Evolutionary conservation across 2,329 filamentous ascomycete species (phyloP).

Genomic region (Colletotrichum eleusines): DNA sequence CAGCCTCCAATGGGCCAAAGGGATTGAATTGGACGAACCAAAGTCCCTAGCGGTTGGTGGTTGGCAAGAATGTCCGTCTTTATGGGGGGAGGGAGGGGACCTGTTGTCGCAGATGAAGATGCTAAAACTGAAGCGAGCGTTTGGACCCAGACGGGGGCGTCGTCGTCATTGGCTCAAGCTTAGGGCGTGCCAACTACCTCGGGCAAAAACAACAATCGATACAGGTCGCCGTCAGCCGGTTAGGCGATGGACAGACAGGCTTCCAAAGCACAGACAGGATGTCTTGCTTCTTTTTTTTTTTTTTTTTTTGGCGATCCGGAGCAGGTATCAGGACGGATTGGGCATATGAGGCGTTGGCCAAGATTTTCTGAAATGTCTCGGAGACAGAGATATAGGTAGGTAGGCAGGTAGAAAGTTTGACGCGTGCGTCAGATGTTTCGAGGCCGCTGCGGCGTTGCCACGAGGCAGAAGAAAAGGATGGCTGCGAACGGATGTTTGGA

Average conservation of each 20-base stretch:
- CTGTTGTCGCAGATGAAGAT: conserved; percentile 42
- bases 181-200: conserved; percentile 18
- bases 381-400: conserved; percentile 23
- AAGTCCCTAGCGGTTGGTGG: conserved; percentile 14
- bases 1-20: conserved; percentile 11
- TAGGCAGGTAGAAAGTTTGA: conserved; percentile 17
- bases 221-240: conserved; percentile 1
- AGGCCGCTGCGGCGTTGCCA: conserved; percentile 32
- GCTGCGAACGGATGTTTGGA: conserved; percentile 21
- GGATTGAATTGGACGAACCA: conserved; percentile 15
- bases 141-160: conserved; percentile 36
- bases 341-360: conserved; percentile 29
- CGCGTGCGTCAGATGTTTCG: conserved; percentile 34
- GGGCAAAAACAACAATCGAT: conserved; percentile 7
- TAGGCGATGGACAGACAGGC: conserved; percentile 10
- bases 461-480: conserved; percentile 40
- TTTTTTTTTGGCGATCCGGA: conserved; percentile 20
- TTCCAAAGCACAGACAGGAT: neutral
- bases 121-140: conserved; percentile 42
- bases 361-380: conserved; percentile 33
- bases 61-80: conserved; percentile 27
- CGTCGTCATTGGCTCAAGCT: conserved; percentile 39
- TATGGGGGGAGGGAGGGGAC: conserved; percentile 23
- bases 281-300: neutral
- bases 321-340: conserved; percentile 18